A percentile compares a stretch with the other conserved stretches of the same genome.
Conservation (phyloP, 768 basidiomycete genomes). For the Arthromyces matolae region DNA sequence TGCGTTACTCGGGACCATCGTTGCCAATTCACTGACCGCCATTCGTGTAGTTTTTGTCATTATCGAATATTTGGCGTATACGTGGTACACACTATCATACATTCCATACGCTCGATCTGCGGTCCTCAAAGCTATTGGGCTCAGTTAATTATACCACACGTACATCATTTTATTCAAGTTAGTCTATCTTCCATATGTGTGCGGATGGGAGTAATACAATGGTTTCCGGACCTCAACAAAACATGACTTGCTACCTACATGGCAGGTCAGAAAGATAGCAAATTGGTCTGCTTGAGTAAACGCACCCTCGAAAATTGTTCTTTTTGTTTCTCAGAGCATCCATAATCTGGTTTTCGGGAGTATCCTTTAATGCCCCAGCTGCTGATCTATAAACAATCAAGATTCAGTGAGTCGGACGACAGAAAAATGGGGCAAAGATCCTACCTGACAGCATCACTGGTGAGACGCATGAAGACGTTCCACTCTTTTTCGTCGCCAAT, state of each 20-base stretch:
- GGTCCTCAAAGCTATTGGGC: constrained; percentile 60
- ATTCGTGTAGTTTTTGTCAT: constrained; percentile 73
- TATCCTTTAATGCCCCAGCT: constrained; percentile 35
- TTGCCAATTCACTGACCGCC: not conserved
- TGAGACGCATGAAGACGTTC: constrained; percentile 92
- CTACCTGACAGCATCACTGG: constrained; percentile 59
- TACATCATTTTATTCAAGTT: too few species aligned
- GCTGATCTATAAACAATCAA: constrained; percentile 39
- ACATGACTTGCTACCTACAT: too few species aligned
- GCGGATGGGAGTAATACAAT: too few species aligned
- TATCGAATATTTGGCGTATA: constrained; percentile 87
- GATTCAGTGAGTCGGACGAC: not conserved
- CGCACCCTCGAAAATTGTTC: constrained; percentile 74
- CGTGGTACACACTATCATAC: constrained; percentile 86
- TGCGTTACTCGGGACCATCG: constrained; percentile 3
- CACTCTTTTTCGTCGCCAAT: constrained; percentile 92
- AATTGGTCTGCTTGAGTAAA: not conserved
- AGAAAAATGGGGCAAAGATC: not conserved
- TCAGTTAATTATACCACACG: too few species aligned
- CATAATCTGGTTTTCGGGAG: constrained; percentile 62
- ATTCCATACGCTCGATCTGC: constrained; percentile 87
- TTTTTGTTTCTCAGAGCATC: constrained; percentile 75
- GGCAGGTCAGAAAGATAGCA: too few species aligned
- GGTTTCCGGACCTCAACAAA: too few species aligned
- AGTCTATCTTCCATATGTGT: too few species aligned